A percentile compares a stretch with the other conserved stretches of the same genome.
Evolutionary conservation across 805 yeast genomes (phyloP).

Genomic region (Starmerella etchellsii): DNA sequence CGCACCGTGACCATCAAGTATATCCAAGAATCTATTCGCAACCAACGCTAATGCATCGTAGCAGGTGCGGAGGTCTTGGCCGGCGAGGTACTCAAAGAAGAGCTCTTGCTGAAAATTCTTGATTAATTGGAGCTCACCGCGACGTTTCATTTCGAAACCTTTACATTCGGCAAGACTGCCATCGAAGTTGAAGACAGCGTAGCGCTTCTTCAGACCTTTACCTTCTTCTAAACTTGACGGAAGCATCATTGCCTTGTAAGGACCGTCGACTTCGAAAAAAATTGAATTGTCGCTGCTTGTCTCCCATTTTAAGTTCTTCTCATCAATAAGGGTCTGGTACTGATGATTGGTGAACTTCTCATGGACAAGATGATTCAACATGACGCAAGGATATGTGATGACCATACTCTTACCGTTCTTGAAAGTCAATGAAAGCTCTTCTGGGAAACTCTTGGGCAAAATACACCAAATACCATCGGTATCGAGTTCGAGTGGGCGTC

Average conservation of each 20-base stretch:
- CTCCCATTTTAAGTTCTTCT: constrained; percentile 49
- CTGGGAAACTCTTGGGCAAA: constrained; percentile 86
- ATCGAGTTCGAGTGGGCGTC: constrained; percentile 90
- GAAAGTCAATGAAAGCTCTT: constrained; percentile 57
- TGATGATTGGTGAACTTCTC: constrained; percentile 85
- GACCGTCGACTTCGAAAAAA: constrained; percentile 97
- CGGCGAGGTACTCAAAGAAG: constrained; percentile 81
- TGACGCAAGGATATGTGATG: constrained; percentile 87
- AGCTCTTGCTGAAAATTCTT: constrained; percentile 93
- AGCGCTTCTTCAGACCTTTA: constrained; percentile 87
- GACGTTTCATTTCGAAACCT: constrained; percentile 90
- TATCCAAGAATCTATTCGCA: constrained; percentile 94
- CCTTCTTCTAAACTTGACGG: constrained; percentile 98
- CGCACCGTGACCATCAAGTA: constrained; percentile 71
- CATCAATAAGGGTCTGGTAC: constrained; percentile 75
- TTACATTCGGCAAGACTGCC: constrained; percentile 89
- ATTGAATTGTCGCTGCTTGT: constrained; percentile 83
- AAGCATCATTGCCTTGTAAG: constrained; percentile 90
- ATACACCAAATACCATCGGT: constrained; percentile 99
- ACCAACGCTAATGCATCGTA: constrained; percentile 81
- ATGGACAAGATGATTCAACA: constrained; percentile 89
- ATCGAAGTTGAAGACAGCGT: constrained; percentile 92
- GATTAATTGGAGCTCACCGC: constrained; percentile 89
- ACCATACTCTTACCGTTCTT: constrained; percentile 65
- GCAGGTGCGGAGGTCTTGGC: constrained; percentile 63